Conservation (phyloP, 2,329 filamentous ascomycete species). For the Colletotrichum sp. region DNA sequence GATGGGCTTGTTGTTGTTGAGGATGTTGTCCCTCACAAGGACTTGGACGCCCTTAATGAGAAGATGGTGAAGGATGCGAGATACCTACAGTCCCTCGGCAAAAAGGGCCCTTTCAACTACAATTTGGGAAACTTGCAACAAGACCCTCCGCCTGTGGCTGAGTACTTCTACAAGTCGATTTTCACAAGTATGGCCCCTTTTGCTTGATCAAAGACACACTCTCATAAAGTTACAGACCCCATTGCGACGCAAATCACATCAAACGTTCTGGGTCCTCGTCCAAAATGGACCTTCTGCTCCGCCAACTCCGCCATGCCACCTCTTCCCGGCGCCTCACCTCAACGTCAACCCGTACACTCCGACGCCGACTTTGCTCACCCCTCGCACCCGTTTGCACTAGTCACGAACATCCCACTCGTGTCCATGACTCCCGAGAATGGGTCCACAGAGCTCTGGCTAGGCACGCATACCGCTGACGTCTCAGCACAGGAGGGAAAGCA, state of each 20-base stretch:
- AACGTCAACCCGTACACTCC: slow-evolving; percentile 61
- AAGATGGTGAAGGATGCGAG: slow-evolving; percentile 66
- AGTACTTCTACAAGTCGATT: slow-evolving; percentile 54
- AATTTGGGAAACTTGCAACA: slow-evolving; percentile 68
- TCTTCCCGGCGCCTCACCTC: slow-evolving; percentile 39
- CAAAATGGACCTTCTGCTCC: slow-evolving; percentile 63
- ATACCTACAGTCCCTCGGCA: slow-evolving; percentile 52
- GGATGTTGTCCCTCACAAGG: slow-evolving; percentile 52
- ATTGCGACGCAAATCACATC: slow-evolving; percentile 62
- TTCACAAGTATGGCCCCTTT: slow-evolving; percentile 52
- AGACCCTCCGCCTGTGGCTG: slow-evolving; percentile 56
- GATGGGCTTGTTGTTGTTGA: slow-evolving; percentile 65
- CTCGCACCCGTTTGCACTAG: slow-evolving; percentile 57
- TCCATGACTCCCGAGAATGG: slow-evolving; percentile 57
- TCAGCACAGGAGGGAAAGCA: slow-evolving; percentile 53
- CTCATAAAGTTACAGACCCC: slow-evolving; percentile 41
- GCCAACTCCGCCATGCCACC: slow-evolving; percentile 63
- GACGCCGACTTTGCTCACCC: slow-evolving; percentile 66
- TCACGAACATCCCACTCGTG: slow-evolving; percentile 59
- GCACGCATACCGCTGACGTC: slow-evolving; percentile 49
- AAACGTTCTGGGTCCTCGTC: slow-evolving; percentile 57
- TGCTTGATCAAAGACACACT: neutral
- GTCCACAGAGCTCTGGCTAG: slow-evolving; percentile 65
- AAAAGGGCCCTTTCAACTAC: slow-evolving; percentile 66
- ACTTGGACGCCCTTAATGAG: slow-evolving; percentile 60